These are phyloP conservation scores for Pythium periplocum DNA, from an alignment of 352 stramenopile species.

Conservation along the genomic window DNA sequence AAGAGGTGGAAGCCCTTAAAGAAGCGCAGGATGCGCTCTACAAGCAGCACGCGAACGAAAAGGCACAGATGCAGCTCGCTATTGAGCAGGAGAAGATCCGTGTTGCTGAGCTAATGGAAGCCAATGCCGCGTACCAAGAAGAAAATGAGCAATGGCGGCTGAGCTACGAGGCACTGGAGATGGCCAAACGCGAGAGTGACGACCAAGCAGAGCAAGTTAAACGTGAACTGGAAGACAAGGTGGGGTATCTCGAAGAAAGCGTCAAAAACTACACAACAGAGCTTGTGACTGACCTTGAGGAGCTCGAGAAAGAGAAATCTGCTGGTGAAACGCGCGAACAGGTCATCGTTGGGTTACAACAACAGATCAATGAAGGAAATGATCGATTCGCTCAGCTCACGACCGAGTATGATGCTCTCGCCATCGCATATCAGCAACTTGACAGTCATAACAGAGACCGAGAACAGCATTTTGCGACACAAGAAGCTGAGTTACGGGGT, in stretches of 20 bases:
- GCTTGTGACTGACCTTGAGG: conserved; percentile 37
- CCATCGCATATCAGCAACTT: conserved; percentile 27
- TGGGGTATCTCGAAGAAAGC: conserved; percentile 41
- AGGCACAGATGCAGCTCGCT: conserved; percentile 69
- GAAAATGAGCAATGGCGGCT: conserved; percentile 56
- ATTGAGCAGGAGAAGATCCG: conserved; percentile 60
- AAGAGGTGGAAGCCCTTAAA: conserved; percentile 48
- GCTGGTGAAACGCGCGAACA: conserved; percentile 26
- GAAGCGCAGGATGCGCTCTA: conserved; percentile 57
- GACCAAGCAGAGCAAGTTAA: conserved; percentile 41
- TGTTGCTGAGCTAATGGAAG: conserved; percentile 33
- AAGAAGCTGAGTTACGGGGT: conserved; percentile 23
- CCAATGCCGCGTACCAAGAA: conserved; percentile 38
- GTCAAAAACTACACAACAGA: conserved; percentile 45
- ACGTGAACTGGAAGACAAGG: conserved; percentile 44
- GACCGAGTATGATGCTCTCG: conserved; percentile 44
- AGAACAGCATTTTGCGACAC: conserved; percentile 16
- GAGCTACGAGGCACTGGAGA: conserved; percentile 56
- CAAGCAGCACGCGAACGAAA: conserved; percentile 63
- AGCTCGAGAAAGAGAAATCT: conserved; percentile 44
- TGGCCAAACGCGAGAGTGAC: conserved; percentile 37
- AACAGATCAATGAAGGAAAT: conserved; percentile 50
- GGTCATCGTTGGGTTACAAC: conserved; percentile 37
- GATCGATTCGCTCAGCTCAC: conserved; percentile 50
- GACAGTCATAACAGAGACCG: conserved; percentile 20